A percentile compares a stretch with the other conserved stretches of the same genome.
phyloP scores from a whole-genome alignment of 495 filamentous ascomycete species.

The Mytilinidion resinicola region DNA sequence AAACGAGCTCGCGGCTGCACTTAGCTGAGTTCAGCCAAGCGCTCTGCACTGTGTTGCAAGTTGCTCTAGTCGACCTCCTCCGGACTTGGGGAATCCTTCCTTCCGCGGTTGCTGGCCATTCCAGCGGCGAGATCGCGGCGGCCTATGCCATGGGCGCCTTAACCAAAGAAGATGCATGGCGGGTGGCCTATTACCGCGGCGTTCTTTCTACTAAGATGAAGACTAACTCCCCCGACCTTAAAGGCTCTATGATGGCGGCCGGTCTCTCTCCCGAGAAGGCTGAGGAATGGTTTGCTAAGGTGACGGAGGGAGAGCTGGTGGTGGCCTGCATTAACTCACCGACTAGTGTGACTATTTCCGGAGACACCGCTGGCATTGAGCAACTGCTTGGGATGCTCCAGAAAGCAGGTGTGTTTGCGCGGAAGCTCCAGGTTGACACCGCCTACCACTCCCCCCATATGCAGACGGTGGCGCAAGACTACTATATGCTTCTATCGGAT shows the following conservation, averaged over 20 bases:
- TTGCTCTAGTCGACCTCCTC: slow-evolving; percentile 38
- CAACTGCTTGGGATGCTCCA: background rate
- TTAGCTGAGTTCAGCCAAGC: slow-evolving; percentile 32
- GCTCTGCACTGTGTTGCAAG: slow-evolving; percentile 40
- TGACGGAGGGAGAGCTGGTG: background rate
- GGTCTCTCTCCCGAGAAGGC: background rate
- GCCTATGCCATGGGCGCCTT: slow-evolving; percentile 1
- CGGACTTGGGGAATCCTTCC: background rate
- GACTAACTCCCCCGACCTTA: no score
- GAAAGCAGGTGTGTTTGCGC: background rate
- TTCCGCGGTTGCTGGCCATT: slow-evolving; percentile 12
- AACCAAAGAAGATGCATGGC: background rate
- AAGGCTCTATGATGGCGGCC: background rate
- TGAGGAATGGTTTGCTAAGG: background rate
- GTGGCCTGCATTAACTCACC: background rate
- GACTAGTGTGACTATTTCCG: background rate
- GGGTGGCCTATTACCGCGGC: slow-evolving; percentile 1
- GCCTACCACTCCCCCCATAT: background rate
- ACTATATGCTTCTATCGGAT: no score
- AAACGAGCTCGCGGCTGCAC: background rate
- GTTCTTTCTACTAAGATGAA: no score
- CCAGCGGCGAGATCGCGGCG: slow-evolving; percentile 21
- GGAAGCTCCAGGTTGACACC: background rate
- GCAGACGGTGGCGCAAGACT: background rate
- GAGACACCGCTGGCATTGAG: background rate